Conservation (phyloP, 2,329 filamentous ascomycete genomes). For the Penicillium frequentans region DNA sequence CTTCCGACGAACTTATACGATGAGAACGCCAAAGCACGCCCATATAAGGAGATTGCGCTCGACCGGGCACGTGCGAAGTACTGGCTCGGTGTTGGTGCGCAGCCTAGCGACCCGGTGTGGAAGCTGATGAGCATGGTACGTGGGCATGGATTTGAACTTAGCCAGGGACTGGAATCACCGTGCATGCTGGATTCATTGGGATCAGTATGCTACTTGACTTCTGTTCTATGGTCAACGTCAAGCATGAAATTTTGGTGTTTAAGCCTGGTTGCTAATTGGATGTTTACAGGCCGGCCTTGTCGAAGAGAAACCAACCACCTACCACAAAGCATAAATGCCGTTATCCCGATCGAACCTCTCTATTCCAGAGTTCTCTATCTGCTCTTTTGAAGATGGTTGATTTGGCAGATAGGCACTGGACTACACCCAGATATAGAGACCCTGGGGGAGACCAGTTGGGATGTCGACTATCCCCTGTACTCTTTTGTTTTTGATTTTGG, state of each 20-base stretch:
- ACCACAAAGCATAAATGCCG: slow-evolving; percentile 18
- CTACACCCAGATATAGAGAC: not conserved
- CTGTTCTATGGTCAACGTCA: not conserved
- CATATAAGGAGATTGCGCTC: slow-evolving; percentile 89
- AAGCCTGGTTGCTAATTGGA: slow-evolving; percentile 1
- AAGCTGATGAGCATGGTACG: slow-evolving; percentile 77
- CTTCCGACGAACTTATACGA: slow-evolving; percentile 50
- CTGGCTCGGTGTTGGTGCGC: slow-evolving; percentile 95
- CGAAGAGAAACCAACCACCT: slow-evolving; percentile 29
- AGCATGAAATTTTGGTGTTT: too few relatives aligned
- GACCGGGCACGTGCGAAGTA: slow-evolving; percentile 81
- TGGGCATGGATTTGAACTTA: slow-evolving; percentile 1
- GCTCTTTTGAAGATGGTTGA: not conserved
- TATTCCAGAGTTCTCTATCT: not conserved
- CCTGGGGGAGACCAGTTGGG: not conserved
- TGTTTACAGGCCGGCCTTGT: slow-evolving; percentile 34
- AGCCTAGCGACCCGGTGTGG: slow-evolving; percentile 90
- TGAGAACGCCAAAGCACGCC: slow-evolving; percentile 56
- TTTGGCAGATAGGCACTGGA: not conserved
- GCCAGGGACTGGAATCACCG: not conserved
- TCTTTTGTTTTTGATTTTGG: slow-evolving; percentile 16
- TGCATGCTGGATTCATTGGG: not conserved
- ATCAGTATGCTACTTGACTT: not conserved
- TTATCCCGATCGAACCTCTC: not conserved
- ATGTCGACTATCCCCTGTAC: not conserved